Evolutionary conservation across 1,284 basidiomycete genomes (phyloP).

Genomic region (Ustilago loliicola): DNA sequence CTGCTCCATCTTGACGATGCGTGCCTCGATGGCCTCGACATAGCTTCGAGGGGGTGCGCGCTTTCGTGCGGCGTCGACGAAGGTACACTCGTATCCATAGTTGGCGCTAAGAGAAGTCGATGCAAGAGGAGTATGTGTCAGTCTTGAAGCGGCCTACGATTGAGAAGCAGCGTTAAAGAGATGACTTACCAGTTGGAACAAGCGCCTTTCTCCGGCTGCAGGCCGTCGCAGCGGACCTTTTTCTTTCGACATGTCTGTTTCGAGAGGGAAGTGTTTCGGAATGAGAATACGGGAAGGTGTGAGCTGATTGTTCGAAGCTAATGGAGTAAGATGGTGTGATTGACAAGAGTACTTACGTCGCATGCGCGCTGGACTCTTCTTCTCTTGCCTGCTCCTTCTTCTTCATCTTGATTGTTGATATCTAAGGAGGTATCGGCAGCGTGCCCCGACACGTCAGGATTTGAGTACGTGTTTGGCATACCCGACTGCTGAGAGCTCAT

Average conservation of each 20-base stretch:
- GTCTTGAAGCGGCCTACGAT: neutral
- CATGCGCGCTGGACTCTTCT: slow-evolving; percentile 61
- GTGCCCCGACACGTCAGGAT: slow-evolving; percentile 20
- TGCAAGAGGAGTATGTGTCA: neutral
- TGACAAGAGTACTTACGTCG: slow-evolving; percentile 20
- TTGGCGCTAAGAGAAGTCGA: slow-evolving; percentile 35
- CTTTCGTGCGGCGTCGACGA: slow-evolving; percentile 57
- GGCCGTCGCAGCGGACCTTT: slow-evolving; percentile 64
- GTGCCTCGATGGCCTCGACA: slow-evolving; percentile 62
- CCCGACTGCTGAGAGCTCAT: slow-evolving; percentile 12
- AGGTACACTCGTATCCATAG: slow-evolving; percentile 64
- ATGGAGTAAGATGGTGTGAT: neutral
- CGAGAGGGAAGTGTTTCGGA: neutral
- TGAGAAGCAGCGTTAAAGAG: neutral
- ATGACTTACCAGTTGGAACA: slow-evolving; percentile 55
- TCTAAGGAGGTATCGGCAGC: slow-evolving; percentile 30
- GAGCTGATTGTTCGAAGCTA: neutral
- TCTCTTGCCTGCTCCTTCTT: slow-evolving; percentile 54
- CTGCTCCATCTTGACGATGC: slow-evolving; percentile 62
- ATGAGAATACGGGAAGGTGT: neutral
- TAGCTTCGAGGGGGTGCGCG: slow-evolving; percentile 55
- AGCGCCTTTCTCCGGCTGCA: slow-evolving; percentile 55
- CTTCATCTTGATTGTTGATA: slow-evolving; percentile 44
- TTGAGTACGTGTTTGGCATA: slow-evolving; percentile 13
- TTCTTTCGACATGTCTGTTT: slow-evolving; percentile 62